These are phyloP conservation scores for Myriosclerotinia scirpicola DNA, from an alignment of 2,329 filamentous ascomycete genomes.

Conservation along the genomic window DNA sequence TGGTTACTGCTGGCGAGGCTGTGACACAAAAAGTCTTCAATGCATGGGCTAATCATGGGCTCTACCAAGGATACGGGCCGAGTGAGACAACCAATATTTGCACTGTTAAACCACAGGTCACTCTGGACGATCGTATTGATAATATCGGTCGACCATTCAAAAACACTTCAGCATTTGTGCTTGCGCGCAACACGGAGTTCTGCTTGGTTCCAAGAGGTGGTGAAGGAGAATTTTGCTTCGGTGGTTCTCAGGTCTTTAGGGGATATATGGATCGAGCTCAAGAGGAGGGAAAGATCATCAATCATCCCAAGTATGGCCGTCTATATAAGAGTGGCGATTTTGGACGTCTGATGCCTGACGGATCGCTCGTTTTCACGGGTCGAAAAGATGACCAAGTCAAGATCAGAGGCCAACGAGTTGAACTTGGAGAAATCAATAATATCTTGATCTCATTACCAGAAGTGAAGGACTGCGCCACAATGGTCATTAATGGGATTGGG, in stretches of 20 bases:
- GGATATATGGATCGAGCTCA: conserved; percentile 71
- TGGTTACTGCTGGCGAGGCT: conserved; percentile 80
- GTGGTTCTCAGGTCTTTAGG: conserved; percentile 74
- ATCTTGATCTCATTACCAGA: conserved; percentile 53
- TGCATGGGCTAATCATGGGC: conserved; percentile 63
- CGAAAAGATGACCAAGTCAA: conserved; percentile 80
- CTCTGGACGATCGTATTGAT: conserved; percentile 57
- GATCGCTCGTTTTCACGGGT: conserved; percentile 70
- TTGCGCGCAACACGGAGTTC: conserved; percentile 46
- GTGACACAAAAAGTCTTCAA: conserved; percentile 70
- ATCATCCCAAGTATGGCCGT: conserved; percentile 66
- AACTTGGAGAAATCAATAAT: conserved; percentile 73
- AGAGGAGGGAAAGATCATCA: conserved; percentile 65
- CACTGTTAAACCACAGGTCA: conserved; percentile 65
- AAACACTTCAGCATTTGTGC: conserved; percentile 64
- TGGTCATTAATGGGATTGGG: conserved; percentile 51
- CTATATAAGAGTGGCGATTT: conserved; percentile 83
- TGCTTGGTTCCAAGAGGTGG: conserved; percentile 65
- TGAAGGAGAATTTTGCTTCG: conserved; percentile 82
- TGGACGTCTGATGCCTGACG: conserved; percentile 75
- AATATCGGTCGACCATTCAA: conserved; percentile 74
- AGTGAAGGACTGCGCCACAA: conserved; percentile 62
- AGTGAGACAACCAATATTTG: conserved; percentile 89
- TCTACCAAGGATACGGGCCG: conserved; percentile 83
- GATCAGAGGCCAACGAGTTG: conserved; percentile 75